Evolutionary conservation across 2,329 filamentous ascomycete species (phyloP).

Genomic region (Penicillium sp.): DNA sequence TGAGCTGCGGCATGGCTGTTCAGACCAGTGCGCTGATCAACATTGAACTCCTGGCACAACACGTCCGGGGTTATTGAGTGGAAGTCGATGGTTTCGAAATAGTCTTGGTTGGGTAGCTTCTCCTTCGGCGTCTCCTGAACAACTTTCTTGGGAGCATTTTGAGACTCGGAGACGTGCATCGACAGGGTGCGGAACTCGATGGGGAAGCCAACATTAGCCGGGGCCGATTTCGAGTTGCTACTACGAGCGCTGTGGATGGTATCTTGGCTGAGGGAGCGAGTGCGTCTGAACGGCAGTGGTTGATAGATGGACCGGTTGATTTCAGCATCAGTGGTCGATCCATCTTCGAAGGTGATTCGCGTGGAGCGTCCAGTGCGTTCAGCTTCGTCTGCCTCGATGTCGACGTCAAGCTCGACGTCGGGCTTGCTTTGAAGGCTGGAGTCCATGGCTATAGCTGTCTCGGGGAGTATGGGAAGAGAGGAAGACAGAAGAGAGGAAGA

Average conservation of each 20-base stretch:
- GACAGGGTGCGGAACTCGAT: slow-evolving; percentile 46
- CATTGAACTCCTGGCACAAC: slow-evolving; percentile 64
- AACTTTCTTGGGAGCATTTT: slow-evolving; percentile 34
- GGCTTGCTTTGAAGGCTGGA: slow-evolving; percentile 7
- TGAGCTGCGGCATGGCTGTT: slow-evolving; percentile 61
- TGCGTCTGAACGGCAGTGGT: slow-evolving; percentile 17
- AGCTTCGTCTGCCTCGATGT: slow-evolving; percentile 21
- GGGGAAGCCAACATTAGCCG: slow-evolving; percentile 31
- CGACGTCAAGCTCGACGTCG: slow-evolving; percentile 5
- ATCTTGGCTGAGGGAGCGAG: slow-evolving; percentile 27
- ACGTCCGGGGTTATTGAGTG: slow-evolving; percentile 64
- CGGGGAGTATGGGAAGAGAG: neutral
- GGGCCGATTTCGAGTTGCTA: slow-evolving; percentile 5
- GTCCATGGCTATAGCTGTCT: slow-evolving; percentile 20
- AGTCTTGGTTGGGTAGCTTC: slow-evolving; percentile 37
- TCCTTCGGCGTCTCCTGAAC: slow-evolving; percentile 15
- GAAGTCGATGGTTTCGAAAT: slow-evolving; percentile 69
- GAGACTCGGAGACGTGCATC: slow-evolving; percentile 44
- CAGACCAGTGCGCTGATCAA: slow-evolving; percentile 63
- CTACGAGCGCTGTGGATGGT: slow-evolving; percentile 22
- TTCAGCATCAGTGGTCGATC: slow-evolving; percentile 10
- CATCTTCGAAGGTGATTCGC: slow-evolving; percentile 28
- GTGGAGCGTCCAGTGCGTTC: slow-evolving; percentile 16
- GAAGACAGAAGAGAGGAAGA: neutral
- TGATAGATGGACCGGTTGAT: slow-evolving; percentile 26